Evolutionary conservation across 1,284 basidiomycete species (phyloP).

Genomic region (Tylopilus sp.): DNA sequence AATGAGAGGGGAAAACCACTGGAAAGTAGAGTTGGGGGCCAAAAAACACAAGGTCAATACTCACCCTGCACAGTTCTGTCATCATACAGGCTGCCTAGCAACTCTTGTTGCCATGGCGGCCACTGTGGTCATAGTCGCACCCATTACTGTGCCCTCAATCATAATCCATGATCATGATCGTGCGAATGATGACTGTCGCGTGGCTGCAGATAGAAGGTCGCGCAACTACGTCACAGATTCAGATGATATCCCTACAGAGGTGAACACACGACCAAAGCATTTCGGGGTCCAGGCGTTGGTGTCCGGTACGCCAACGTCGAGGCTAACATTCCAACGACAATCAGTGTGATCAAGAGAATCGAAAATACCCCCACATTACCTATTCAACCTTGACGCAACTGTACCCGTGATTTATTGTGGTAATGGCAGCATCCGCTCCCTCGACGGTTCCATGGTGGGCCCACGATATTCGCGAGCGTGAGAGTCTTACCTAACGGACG

Average conservation of each 20-base stretch:
- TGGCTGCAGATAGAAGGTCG: slow-evolving; percentile 74
- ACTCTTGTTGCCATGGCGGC: slow-evolving; percentile 42
- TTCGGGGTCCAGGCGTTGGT: slow-evolving; percentile 89
- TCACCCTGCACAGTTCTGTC: not conserved
- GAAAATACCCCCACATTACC: slow-evolving; percentile 40
- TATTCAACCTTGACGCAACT: slow-evolving; percentile 82
- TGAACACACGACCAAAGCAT: slow-evolving; percentile 53
- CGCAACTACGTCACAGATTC: slow-evolving; percentile 45
- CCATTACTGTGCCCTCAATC: slow-evolving; percentile 22
- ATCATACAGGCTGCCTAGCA: slow-evolving; percentile 17
- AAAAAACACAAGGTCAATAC: slow-evolving; percentile 1
- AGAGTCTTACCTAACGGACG: slow-evolving; percentile 95
- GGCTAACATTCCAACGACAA: slow-evolving; percentile 58
- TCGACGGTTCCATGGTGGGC: slow-evolving; percentile 89
- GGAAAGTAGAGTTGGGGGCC: no score
- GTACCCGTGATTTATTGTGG: slow-evolving; percentile 86
- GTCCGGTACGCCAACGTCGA: slow-evolving; percentile 92
- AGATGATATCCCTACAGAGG: slow-evolving; percentile 5
- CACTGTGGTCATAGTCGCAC: slow-evolving; percentile 36
- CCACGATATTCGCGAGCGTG: slow-evolving; percentile 95
- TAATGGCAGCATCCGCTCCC: slow-evolving; percentile 88
- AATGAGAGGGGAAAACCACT: no score
- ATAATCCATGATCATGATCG: slow-evolving; percentile 55
- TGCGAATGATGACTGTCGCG: slow-evolving; percentile 76
- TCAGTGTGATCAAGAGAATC: slow-evolving; percentile 5